Evolutionary conservation across 371 early-diverging fungal genomes (phyloP).

Genomic region (Lichtheimia hyalospora): DNA sequence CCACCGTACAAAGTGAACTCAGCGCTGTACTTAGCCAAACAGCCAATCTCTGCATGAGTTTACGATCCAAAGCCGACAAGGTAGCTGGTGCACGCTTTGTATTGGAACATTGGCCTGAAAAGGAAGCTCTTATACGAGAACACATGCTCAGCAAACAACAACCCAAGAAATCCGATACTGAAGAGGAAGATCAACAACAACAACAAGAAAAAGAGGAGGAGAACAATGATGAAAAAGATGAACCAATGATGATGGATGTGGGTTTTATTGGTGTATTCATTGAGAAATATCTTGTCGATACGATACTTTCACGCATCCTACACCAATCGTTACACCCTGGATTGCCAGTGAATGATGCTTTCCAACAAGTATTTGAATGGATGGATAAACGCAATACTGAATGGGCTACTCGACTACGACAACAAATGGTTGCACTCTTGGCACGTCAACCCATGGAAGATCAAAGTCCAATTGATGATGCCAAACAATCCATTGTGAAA

Average conservation of each 20-base stretch:
- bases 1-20: conserved; percentile 29
- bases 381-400: conserved; percentile 25
- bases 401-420: conserved; percentile 40
- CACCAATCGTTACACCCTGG: conserved; percentile 33
- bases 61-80: conserved; percentile 40
- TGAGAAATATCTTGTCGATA: conserved; percentile 28
- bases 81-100: conserved; percentile 28
- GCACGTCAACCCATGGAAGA: conserved; percentile 25
- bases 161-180: too few species aligned
- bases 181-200: too few species aligned
- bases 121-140: background rate
- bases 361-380: conserved; percentile 29
- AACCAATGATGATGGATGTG: conserved; percentile 7
- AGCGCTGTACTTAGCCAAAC: conserved; percentile 21
- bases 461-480: conserved; percentile 12
- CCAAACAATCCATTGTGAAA: conserved; percentile 17
- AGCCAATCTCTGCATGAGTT: conserved; percentile 29
- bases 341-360: conserved; percentile 30
- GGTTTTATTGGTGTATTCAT: conserved; percentile 21
- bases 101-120: conserved; percentile 23
- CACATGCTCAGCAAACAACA: background rate
- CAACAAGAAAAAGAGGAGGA: background rate
- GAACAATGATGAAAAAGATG: conserved; percentile 1
- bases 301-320: conserved; percentile 20
- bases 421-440: conserved; percentile 33